Evolutionary conservation across 352 stramenopile genomes (phyloP).

Genomic region (Saprolegnia parasitica): DNA sequence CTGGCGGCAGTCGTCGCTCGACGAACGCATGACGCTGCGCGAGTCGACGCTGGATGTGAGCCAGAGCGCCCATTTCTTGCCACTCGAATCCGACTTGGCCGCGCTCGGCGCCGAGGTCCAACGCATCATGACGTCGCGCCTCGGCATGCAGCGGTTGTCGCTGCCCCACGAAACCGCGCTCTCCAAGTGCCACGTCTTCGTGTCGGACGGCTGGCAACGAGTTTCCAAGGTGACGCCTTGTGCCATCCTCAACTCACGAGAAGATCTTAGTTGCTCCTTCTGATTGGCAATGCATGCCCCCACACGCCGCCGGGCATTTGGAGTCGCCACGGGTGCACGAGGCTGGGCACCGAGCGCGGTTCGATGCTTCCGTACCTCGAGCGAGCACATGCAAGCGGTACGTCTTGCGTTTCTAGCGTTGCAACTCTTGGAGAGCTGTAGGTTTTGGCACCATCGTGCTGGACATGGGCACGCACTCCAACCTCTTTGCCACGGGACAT

Average conservation of each 20-base stretch:
- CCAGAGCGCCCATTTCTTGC: background rate
- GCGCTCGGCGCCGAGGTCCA: background rate
- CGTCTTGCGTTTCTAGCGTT: too few species aligned
- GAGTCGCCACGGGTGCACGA: background rate
- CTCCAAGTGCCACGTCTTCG: slow-evolving; percentile 9
- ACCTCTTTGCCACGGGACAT: background rate
- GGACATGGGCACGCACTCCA: slow-evolving; percentile 1
- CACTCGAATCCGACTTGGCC: background rate
- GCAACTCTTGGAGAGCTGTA: background rate
- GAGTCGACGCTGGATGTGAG: slow-evolving; percentile 2
- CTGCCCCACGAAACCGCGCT: background rate
- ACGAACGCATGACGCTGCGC: background rate
- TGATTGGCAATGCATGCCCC: background rate
- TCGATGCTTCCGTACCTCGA: slow-evolving; percentile 3
- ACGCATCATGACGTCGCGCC: background rate
- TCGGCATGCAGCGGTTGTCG: background rate
- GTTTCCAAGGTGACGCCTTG: slow-evolving; percentile 10
- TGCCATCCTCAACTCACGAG: too few species aligned
- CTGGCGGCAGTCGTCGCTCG: background rate
- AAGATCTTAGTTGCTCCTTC: slow-evolving; percentile 1
- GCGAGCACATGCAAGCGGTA: background rate
- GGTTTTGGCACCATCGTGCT: background rate
- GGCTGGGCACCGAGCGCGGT: background rate
- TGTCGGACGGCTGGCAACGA: background rate
- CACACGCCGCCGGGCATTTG: slow-evolving; percentile 6